Conservation (phyloP, 345 rosid species). For the Nephelium lappaceum region DNA sequence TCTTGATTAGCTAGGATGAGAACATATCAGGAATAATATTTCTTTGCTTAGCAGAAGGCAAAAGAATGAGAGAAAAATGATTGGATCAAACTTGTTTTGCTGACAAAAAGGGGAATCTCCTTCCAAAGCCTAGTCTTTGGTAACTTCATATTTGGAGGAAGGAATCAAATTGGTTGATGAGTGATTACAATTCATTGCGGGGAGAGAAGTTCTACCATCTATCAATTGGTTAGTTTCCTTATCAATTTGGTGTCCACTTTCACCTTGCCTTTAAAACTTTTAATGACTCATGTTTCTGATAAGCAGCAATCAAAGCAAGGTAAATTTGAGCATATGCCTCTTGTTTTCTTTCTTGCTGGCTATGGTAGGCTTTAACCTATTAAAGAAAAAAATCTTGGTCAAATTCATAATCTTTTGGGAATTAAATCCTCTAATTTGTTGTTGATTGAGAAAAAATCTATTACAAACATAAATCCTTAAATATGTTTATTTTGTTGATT, state of each 20-base stretch:
- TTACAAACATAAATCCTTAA: too few relatives aligned
- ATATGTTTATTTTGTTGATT: too few relatives aligned
- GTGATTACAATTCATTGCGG: not conserved
- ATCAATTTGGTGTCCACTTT: not conserved
- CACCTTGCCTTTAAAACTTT: not conserved
- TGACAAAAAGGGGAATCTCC: not conserved
- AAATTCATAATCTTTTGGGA: not conserved
- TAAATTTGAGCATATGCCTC: not conserved
- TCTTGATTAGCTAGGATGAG: not conserved
- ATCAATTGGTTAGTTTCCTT: not conserved
- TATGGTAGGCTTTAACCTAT: not conserved
- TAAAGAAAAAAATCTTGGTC: not conserved
- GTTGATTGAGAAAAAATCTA: too few relatives aligned
- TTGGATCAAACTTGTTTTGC: not conserved
- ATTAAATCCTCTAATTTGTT: too few relatives aligned
- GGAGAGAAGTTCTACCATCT: not conserved
- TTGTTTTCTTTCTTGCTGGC: too few relatives aligned
- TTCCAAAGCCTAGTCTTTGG: not conserved
- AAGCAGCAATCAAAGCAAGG: not conserved
- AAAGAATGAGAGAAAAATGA: not conserved
- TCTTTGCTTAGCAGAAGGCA: not conserved
- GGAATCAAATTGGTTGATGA: not conserved
- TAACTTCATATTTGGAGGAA: slow-evolving; percentile 1
- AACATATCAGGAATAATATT: not conserved
- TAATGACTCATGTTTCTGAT: not conserved